Evolutionary conservation across 1,284 basidiomycete species (phyloP).

Genomic region (Puccinia polysora): DNA sequence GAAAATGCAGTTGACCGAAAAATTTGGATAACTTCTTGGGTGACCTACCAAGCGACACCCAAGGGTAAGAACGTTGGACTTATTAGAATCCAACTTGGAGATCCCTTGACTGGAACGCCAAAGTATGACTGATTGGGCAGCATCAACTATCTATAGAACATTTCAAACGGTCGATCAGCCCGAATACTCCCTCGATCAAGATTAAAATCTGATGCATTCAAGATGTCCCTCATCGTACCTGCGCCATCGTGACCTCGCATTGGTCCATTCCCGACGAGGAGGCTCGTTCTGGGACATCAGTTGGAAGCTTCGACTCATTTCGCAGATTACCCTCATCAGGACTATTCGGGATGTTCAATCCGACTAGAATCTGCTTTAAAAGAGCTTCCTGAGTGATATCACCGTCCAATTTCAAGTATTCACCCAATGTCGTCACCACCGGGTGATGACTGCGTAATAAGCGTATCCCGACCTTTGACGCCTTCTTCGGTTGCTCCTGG

Average conservation of each 20-base stretch:
- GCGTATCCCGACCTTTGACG: background rate
- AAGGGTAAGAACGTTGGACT: background rate
- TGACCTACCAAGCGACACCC: slow-evolving; percentile 5
- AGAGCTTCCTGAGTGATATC: background rate
- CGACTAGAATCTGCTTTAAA: background rate
- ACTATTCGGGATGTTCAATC: no score
- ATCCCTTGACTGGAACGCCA: background rate
- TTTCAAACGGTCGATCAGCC: no score
- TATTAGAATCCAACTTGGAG: background rate
- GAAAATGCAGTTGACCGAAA: background rate
- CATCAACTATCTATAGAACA: background rate
- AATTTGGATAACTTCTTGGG: background rate
- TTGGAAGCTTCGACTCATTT: background rate
- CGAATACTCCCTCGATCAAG: no score
- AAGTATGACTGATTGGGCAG: background rate
- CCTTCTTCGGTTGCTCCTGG: no score
- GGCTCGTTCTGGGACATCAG: no score
- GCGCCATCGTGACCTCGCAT: background rate
- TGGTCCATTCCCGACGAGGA: no score
- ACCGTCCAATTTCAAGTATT: background rate
- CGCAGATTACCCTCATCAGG: background rate
- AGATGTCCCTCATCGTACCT: background rate
- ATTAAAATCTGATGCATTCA: background rate
- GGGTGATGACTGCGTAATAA: background rate
- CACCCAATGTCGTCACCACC: background rate